Conservation (phyloP, 2,329 filamentous ascomycete genomes). For the Rutstroemia sp. region DNA sequence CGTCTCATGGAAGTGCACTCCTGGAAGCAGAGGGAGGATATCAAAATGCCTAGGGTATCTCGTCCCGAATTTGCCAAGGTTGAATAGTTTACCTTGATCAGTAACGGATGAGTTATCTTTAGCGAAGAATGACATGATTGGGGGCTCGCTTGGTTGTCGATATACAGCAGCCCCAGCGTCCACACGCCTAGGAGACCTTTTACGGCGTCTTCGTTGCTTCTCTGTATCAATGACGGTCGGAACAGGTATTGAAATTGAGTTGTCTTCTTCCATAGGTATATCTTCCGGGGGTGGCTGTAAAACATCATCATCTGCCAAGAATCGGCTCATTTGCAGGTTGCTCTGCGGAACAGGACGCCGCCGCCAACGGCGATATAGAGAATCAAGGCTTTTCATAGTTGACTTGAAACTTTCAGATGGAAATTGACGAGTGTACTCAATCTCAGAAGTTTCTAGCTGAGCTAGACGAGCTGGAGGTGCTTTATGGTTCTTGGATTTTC, state of each 20-base stretch:
- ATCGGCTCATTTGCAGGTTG: slow-evolving; percentile 33
- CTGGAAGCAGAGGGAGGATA: slow-evolving; percentile 47
- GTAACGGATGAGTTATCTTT: slow-evolving; percentile 3
- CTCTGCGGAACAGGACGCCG: slow-evolving; percentile 24
- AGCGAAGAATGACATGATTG: slow-evolving; percentile 16
- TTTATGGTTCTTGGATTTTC: slow-evolving; percentile 13
- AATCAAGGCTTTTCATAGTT: slow-evolving; percentile 48
- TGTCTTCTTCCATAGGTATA: background rate
- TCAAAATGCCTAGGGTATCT: slow-evolving; percentile 57
- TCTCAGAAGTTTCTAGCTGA: slow-evolving; percentile 45
- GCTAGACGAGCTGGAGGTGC: slow-evolving; percentile 37
- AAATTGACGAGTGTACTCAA: slow-evolving; percentile 28
- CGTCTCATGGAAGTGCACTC: slow-evolving; percentile 51
- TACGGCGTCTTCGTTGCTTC: slow-evolving; percentile 13
- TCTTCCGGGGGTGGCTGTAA: slow-evolving; percentile 12
- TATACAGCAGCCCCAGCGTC: slow-evolving; percentile 28
- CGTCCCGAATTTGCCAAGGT: slow-evolving; percentile 53
- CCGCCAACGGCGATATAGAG: slow-evolving; percentile 40
- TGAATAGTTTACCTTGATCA: slow-evolving; percentile 37
- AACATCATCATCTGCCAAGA: slow-evolving; percentile 26
- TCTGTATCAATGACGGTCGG: background rate
- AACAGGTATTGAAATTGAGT: background rate
- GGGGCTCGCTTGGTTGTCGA: slow-evolving; percentile 28
- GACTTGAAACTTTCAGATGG: slow-evolving; percentile 37
- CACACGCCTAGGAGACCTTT: slow-evolving; percentile 23